A percentile compares a stretch with the other conserved stretches of the same genome.
Conservation (phyloP, 139 green algal genomes). For the Coccomyxa sp. region DNA sequence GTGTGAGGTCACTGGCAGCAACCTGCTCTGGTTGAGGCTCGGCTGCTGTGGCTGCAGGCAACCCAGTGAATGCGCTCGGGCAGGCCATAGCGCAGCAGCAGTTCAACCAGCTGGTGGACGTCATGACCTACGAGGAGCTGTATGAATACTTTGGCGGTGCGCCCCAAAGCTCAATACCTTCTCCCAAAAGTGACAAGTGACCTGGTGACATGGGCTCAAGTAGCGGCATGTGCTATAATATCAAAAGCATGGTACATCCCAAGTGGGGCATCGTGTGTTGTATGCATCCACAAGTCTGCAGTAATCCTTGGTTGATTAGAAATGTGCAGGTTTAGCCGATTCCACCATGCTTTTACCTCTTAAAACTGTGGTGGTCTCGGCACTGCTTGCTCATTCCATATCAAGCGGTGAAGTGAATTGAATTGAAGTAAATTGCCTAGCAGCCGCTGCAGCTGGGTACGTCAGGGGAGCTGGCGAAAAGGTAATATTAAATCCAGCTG, state of each 20-base stretch:
- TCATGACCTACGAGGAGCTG: constrained; percentile 1
- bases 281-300: neutral
- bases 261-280: neutral
- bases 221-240: neutral
- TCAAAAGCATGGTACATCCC: neutral
- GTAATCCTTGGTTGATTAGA: neutral
- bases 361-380: too few relatives aligned
- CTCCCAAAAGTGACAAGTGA: too few relatives aligned
- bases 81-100: neutral
- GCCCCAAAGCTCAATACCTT: neutral
- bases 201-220: neutral
- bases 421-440: too few relatives aligned
- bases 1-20: too few relatives aligned
- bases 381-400: too few relatives aligned
- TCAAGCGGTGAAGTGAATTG: too few relatives aligned
- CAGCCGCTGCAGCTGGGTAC: too few relatives aligned
- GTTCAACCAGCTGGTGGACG: neutral
- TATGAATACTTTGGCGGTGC: constrained; percentile 4
- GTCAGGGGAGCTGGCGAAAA: too few relatives aligned
- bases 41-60: neutral
- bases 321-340: neutral
- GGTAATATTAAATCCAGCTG: too few relatives aligned
- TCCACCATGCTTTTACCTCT: too few relatives aligned
- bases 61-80: neutral
- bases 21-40: neutral